Base-by-base conservation (phyloP, 805 yeast genomes). In the Candida manassasensis region DNA sequence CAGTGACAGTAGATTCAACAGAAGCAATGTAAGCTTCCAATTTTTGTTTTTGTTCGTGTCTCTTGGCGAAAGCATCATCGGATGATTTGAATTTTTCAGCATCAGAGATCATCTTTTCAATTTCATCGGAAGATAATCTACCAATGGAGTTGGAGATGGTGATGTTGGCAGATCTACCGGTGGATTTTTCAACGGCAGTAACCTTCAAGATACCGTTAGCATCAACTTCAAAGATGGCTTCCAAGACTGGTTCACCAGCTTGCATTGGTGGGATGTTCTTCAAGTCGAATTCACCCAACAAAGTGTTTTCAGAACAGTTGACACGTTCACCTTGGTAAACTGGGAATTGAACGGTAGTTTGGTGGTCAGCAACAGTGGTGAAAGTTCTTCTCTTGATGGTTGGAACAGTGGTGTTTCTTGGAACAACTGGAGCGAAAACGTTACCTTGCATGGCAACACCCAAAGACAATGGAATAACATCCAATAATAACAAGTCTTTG, bases 11-110 rank as follows among this genome's bases (percentile, higher is more conserved):
- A 54, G 93, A 75, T 78, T 93, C 97, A 58, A 89, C 86, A 53
- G 94, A 81, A 57, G 95, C 78, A 66, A 93, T 95, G 84, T 90
- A 90, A 59, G 97, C 87, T 80, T 90, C 98, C 68, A 90, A 84
- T 79, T 88, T 89, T 78, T 90, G 97, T 79, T 89, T 90, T 66
- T 95, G 93, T 81, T 93, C 97, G 77, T 90, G 97, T 69, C 84
- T 84, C 89, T 89, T 90, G 73, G 97, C 94, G 84, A 90, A 93
- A 60, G 95, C 96, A 67, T 90, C 97, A 73, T 90, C 98, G 58
- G 95, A 85, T 63, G 90, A 77, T 87, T 90, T 90, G 95, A 88
- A 67, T 54, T 67, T 67, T 57, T 67, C 72, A 50, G 72, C 72
- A 52, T 67, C 72, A 44, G 53, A 49, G 50, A 67, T 66, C 72